These are phyloP conservation scores for Lepidium didymum DNA, from an alignment of 345 rosid genomes.

Conservation along the genomic window DNA sequence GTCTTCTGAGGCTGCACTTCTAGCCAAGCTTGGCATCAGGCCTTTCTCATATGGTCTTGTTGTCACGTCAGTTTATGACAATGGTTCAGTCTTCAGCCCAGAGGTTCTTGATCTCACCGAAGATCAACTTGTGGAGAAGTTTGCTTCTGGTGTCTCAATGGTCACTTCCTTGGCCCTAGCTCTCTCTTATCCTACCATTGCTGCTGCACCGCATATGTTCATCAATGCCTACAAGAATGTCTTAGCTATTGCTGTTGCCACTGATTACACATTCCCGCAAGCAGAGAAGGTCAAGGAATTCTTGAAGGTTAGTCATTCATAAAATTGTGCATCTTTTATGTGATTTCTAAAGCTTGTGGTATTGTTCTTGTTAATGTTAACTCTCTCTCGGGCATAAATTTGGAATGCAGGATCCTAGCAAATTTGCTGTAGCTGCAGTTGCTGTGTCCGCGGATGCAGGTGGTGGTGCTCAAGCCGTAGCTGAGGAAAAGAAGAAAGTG, in stretches of 20 bases:
- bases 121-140: slow-evolving; percentile 67
- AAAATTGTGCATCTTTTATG: background rate
- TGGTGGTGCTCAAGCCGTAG: slow-evolving; percentile 39
- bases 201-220: slow-evolving; percentile 88
- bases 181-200: slow-evolving; percentile 70
- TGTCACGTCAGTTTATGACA: slow-evolving; percentile 59
- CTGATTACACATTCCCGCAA: slow-evolving; percentile 66
- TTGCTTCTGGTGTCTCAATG: slow-evolving; percentile 72
- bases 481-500: slow-evolving; percentile 60
- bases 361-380: background rate
- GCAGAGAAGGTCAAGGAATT: slow-evolving; percentile 85
- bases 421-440: slow-evolving; percentile 53
- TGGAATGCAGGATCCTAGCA: slow-evolving; percentile 61
- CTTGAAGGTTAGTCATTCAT: slow-evolving; percentile 42
- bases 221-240: slow-evolving; percentile 81
- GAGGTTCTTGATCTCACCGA: slow-evolving; percentile 81
- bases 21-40: slow-evolving; percentile 79
- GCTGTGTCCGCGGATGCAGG: slow-evolving; percentile 30
- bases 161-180: slow-evolving; percentile 66
- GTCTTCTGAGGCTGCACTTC: slow-evolving; percentile 91
- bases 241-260: slow-evolving; percentile 59
- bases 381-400: background rate
- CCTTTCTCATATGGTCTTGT: slow-evolving; percentile 88
- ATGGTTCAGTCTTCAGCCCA: slow-evolving; percentile 79
- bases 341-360: background rate